Base-by-base conservation (phyloP, 768 basidiomycete genomes). In the Boletus insuetus region DNA sequence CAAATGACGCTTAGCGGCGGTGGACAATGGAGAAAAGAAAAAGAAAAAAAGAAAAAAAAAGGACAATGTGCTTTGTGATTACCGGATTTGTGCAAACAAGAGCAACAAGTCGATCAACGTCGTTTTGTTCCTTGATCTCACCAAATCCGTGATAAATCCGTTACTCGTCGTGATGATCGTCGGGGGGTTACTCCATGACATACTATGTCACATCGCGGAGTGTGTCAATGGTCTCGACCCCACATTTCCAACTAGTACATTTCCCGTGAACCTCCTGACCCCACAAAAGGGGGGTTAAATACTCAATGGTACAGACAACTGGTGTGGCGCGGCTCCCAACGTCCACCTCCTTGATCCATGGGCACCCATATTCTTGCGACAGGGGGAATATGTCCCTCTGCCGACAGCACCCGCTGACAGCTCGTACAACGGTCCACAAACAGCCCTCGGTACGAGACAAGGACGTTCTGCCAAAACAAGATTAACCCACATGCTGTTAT, bases 331-430 rank as follows among this genome's bases (percentile, higher is more conserved):
- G 78, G 72, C 58, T 76, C 74, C 84, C 84, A 84, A 3, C 61
- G 62, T 8, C 73, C 75, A 13, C 60, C 51, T 16, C 54, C 71
- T 61, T 68, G 62, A 40, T 56, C 62, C 56, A 42, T 58, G 11
- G 58, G 72, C 22, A 68, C 71, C 81, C 81, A 86, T 26, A 80
- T 63, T 42, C 87, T 79, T 31, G 82, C 84, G 4, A 89, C 85
- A 0, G 87, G 84, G 1, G 89, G 89, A 9, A 87, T 75, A 65
- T 90, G 86, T 0, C 84, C 85, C 60, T 91, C 87, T 3, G 75
- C 73, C 0, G 86, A 85, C 20, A 90, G 70, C 26, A 91, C 84
- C 17, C 88, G 82, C 46, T 79, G 73, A 62, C 89, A 92, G 31
- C 67, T 71, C 22, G 69, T 69, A 60, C 89, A 92, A 4, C 73